Base-by-base conservation (phyloP, 106 monocot species). In the Acorus calamus region DNA sequence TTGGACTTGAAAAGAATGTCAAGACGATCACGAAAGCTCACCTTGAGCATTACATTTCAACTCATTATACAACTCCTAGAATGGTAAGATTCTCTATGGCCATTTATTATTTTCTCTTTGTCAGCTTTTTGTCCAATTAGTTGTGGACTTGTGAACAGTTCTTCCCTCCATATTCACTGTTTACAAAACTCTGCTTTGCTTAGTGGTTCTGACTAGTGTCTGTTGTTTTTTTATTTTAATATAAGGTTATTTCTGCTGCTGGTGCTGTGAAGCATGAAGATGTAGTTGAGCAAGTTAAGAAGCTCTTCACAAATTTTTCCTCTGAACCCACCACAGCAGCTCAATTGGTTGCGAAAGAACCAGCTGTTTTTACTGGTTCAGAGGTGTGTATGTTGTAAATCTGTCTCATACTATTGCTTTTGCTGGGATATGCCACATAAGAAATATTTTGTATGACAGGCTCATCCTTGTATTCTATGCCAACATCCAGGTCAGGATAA, bases 251-350 rank as follows among this genome's bases (percentile, higher is more conserved):
- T 61, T 85, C 93, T 78, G 93, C 89, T 74, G 58, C 93, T 70
- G 93, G 93, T 64, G 86, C 81, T 43, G 89, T 94, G 11, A 88
- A 89, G 66, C 93, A 94, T 62, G 81, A 94, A 46, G 89, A 82
- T 14, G 44, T 94, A 50, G 93, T 94, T 14, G 86, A 81, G 60
- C 79, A 71, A 75, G 93, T 86, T 28, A 84, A 81, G 60, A 94
- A 94, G 55, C 54, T 86, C 41, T 94, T 94, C n/a, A 75, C 77
- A 61, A 89, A 89, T 14, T 73, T 94, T 55, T 78, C 93, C 51
- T 62, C 56, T 77, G 69, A 94, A 66, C 74, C 86, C 11, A 79
- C 81, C 8, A 84, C 93, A 3, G 78, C 79, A 56, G 61, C 92
- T 47, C 81, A 92, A 66, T 51, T 51, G 7, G 5, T 51, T 5